Percentiles rank a stretch among this genome's conserved stretches.
Evolutionary conservation across 2,329 filamentous ascomycete genomes (phyloP).

Genomic region (Alternaria hordeiaustralica): DNA sequence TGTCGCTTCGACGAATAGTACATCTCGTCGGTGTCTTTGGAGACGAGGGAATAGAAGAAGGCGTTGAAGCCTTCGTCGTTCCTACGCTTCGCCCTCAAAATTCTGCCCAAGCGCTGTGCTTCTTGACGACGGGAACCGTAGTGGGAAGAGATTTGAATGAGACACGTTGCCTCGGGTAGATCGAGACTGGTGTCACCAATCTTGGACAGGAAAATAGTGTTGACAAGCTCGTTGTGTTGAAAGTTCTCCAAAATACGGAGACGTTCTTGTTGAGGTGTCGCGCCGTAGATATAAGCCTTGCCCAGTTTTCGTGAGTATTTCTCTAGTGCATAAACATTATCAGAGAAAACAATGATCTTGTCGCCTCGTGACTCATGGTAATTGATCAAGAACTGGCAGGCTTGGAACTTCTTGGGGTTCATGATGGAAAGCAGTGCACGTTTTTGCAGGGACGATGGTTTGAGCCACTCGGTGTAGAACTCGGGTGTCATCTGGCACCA

Average conservation of each 20-base stretch:
- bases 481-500: constrained; percentile 99
- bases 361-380: constrained; percentile 94
- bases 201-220: constrained; percentile 94
- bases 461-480: constrained; percentile 93
- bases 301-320: constrained; percentile 82
- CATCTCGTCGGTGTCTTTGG: constrained; percentile 98
- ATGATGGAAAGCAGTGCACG: constrained; percentile 84
- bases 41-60: constrained; percentile 97
- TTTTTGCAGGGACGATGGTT: constrained; percentile 67
- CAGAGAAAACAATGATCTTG: constrained; percentile 98
- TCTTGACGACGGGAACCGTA: constrained; percentile 97
- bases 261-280: constrained; percentile 84
- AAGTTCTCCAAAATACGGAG: constrained; percentile 91
- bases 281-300: constrained; percentile 91
- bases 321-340: constrained; percentile 92
- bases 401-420: constrained; percentile 97
- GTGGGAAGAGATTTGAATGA: constrained; percentile 97
- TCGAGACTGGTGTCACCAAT: constrained; percentile 99
- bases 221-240: constrained; percentile 86
- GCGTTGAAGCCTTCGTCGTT: constrained; percentile 99
- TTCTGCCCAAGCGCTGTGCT: constrained; percentile 89
- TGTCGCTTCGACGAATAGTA: constrained; percentile 96
- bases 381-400: constrained; percentile 96
- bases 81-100: constrained; percentile 90
- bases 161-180: constrained; percentile 91